phyloP scores from a whole-genome alignment of 2,329 filamentous ascomycete genomes.

The Clarireedia paspali region DNA sequence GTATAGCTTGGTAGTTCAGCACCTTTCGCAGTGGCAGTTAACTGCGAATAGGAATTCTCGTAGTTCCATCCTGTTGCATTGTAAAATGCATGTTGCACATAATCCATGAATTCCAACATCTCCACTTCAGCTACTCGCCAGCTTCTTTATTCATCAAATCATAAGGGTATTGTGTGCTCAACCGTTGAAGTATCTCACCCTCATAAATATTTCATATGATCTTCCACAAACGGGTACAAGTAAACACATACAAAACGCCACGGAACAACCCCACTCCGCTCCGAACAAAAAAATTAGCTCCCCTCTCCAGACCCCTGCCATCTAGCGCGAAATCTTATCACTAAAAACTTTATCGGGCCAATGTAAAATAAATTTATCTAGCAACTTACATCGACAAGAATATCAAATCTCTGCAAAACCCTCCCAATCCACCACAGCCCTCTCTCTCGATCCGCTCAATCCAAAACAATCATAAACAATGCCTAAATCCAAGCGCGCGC shows the following conservation, averaged over 20 bases:
- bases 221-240: too few species aligned
- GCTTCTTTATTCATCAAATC: too few species aligned
- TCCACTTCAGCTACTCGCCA: neutral
- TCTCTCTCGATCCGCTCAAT: neutral
- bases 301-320: neutral
- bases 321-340: constrained; percentile 14
- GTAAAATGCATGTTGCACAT: constrained; percentile 87
- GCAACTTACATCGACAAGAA: neutral
- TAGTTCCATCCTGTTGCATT: constrained; percentile 79
- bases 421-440: constrained; percentile 2
- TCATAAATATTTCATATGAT: too few species aligned
- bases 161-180: too few species aligned
- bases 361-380: constrained; percentile 12
- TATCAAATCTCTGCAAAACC: constrained; percentile 6
- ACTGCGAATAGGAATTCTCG: constrained; percentile 83
- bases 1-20: constrained; percentile 15
- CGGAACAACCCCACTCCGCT: constrained; percentile 3
- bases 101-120: constrained; percentile 97
- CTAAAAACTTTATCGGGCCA: constrained; percentile 15
- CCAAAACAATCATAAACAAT: constrained; percentile 39
- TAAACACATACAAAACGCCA: neutral
- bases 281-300: neutral
- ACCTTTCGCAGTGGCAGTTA: constrained; percentile 81
- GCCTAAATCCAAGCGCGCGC: constrained; percentile 94
- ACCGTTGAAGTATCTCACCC: too few species aligned